Base-by-base conservation (phyloP, 306 rosid species). In the Rosa lucieae region DNA sequence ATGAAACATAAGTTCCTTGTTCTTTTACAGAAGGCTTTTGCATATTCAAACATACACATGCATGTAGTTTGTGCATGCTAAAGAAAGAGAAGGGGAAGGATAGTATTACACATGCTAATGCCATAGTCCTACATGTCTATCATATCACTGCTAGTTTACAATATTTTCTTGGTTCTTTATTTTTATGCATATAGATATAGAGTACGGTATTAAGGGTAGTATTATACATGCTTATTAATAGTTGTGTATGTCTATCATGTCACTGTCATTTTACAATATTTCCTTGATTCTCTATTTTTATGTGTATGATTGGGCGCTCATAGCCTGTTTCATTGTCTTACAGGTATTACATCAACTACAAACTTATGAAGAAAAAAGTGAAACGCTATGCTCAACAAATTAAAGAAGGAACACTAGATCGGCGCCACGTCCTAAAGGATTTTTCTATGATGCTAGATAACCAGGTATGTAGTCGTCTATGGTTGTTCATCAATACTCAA, bases 341-440 rank as follows among this genome's bases (percentile, higher is more conserved):
- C 80, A 96, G 99, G 78, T 96, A 89, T 85, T 96, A 96, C 86
- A 93, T 96, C 76, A 96, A 93, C 84, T 96, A 96, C 87, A 96
- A 96, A 77, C 89, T 89, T 48, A 96, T 96, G 99, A 96, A 96
- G 91, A 96, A 96, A 76, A 87, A 87, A 65, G 97, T 96, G 18
- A 90, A 81, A 83, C 96, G 87, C 39, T 96, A 96, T 90, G 87
- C 87, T 44, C 98, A 91, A 67, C 97, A 96, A 86, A 96, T 93
- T 79, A 85, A 96, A 80, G 92, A 82, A 40, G 99, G 98, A 46
- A 83, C 86, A 47, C 91, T 74, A 80, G 99, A 96, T 82, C 92
- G 91, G 52, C 86, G 86, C 44, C 96, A 93, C 40, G 94, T 96
- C 48, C 94, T 96, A 76, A 96, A 96, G 90, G 99, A 96, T 84